Conservation (phyloP, 768 basidiomycete genomes). For the Mrakia blollopis region DNA sequence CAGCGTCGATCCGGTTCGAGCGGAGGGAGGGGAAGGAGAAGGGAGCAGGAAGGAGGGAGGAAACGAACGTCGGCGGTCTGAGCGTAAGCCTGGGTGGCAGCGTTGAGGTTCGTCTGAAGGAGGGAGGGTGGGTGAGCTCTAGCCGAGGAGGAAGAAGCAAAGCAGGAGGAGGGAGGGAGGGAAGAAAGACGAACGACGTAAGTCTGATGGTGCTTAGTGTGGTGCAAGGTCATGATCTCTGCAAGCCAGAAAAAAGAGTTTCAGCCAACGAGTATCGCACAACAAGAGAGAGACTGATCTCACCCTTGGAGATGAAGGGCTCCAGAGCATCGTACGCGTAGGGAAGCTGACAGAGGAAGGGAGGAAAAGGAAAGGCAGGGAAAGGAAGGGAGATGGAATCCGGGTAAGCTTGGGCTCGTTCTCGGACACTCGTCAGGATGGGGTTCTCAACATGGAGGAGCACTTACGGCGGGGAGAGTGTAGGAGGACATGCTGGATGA, state of each 20-base stretch:
- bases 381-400: background rate
- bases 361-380: background rate
- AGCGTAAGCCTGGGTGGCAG: slow-evolving; percentile 29
- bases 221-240: slow-evolving; percentile 92
- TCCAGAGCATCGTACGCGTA: slow-evolving; percentile 85
- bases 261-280: background rate
- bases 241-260: background rate
- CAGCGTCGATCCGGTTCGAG: background rate
- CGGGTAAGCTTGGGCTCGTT: background rate
- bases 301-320: slow-evolving; percentile 69
- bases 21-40: background rate
- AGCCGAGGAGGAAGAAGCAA: no score
- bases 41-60: background rate
- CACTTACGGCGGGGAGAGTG: slow-evolving; percentile 23
- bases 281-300: background rate
- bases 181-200: slow-evolving; percentile 48
- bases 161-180: background rate
- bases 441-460: no score
- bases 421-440: no score
- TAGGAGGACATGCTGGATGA: slow-evolving; percentile 21
- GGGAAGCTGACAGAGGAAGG: slow-evolving; percentile 50
- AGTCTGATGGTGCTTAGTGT: slow-evolving; percentile 91
- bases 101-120: slow-evolving; percentile 31
- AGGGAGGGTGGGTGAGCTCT: background rate
- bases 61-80: slow-evolving; percentile 31